phyloP scores from a whole-genome alignment of 2,329 filamentous ascomycete genomes.

The Verticillium albo-atrum region DNA sequence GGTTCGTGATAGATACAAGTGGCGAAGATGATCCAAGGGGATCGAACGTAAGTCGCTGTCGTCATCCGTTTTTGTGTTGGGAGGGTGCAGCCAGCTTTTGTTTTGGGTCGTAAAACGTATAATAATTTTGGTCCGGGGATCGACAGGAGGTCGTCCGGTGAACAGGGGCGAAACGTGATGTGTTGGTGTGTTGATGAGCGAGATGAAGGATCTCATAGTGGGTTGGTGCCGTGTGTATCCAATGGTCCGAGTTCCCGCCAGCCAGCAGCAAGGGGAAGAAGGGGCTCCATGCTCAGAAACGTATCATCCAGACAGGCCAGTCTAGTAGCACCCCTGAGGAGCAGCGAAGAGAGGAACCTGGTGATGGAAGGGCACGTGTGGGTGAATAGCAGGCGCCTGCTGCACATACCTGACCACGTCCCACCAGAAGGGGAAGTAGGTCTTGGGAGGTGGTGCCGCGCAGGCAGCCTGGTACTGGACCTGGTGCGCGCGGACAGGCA shows the following conservation, averaged over 20 bases:
- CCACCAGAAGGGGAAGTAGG: slow-evolving; percentile 42
- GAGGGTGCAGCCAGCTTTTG: not conserved
- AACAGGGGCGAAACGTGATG: not conserved
- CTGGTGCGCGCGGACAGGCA: slow-evolving; percentile 27
- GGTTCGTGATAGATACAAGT: not conserved
- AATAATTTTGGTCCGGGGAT: not conserved
- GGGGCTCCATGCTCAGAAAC: not conserved
- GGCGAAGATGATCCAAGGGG: not conserved
- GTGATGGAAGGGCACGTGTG: slow-evolving; percentile 46
- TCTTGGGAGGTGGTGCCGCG: slow-evolving; percentile 32
- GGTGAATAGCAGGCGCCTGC: slow-evolving; percentile 42
- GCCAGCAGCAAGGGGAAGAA: no score
- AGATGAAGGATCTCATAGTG: not conserved
- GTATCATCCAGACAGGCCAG: not conserved
- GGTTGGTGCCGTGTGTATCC: not conserved
- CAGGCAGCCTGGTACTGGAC: slow-evolving; percentile 18
- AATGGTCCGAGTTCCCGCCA: not conserved
- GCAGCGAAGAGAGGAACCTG: slow-evolving; percentile 48
- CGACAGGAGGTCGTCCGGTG: no score
- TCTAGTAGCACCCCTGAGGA: slow-evolving; percentile 47
- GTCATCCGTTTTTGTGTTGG: not conserved
- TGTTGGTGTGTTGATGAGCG: not conserved
- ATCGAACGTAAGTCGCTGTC: not conserved
- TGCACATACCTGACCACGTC: slow-evolving; percentile 49
- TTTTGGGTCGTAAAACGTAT: not conserved